Evolutionary conservation across 1,139 yeast genomes (phyloP), one percentile per base, ranked within the genome.

Genomic region (Pichia sp.): DNA sequence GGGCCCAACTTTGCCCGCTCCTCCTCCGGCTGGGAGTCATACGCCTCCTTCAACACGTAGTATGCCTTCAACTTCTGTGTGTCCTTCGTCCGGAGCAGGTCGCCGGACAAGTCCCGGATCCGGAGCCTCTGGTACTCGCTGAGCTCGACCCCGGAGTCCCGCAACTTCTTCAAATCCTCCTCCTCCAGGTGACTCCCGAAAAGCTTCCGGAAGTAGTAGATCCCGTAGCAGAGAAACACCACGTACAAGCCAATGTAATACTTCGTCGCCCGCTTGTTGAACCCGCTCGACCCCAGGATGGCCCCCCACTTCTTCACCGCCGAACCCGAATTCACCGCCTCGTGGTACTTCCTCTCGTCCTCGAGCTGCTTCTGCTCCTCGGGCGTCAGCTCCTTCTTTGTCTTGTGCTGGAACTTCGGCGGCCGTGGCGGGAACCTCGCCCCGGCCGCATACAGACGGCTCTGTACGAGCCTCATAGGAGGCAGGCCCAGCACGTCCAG

Each of bases 141-240:
- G 46, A 81, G 71, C 53, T 67, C 68, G 4, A 67, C 71, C 54
- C 76, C 75, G 63, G 77, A 77, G 53, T 70, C 73, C 56, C 77
- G 70, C 49, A 78, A 75, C 51, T 74, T 73, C 40, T 74, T 68
- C 50, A 79, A 64, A 14, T 62, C 67, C 52, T 76, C 80, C 58
- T 84, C 73, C 64, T 85, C 91, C 56, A 80, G 75, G 60, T 87
- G 95, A 66, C 83, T 84, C 52, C 77, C 73, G 66, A 79, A 86
- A 50, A 85, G 70, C 63, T 85, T 88, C 62, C 84, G 74, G 82
- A 87, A 83, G 66, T 84, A 84, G 64, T 78, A 79, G 59, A 81
- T 78, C 55, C 89, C 87, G 53, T 85, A 81, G 29, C 79, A 75
- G 43, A 82, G 68, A 61, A 85, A 78, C 20, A 78, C 73, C 0